Evolutionary conservation across 805 yeast genomes (phyloP).

Genomic region (Debaryomyces hansenii): DNA sequence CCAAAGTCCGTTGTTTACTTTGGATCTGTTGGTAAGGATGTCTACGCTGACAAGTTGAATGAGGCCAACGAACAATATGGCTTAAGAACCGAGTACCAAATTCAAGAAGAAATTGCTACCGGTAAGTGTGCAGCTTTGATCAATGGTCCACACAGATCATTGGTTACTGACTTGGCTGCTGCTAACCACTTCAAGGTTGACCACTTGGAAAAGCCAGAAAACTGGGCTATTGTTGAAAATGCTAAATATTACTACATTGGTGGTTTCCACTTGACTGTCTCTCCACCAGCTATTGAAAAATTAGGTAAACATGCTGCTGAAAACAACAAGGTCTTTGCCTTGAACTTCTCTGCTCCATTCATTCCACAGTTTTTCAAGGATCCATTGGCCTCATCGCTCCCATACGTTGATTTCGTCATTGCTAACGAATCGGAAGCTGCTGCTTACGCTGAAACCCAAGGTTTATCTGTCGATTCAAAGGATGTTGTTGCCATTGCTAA

Average conservation of each 20-base stretch:
- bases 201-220: conserved; percentile 84
- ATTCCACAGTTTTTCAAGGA: conserved; percentile 94
- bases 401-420: conserved; percentile 87
- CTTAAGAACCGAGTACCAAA: conserved; percentile 80
- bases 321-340: conserved; percentile 69
- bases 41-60: conserved; percentile 74
- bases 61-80: conserved; percentile 90
- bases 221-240: conserved; percentile 81
- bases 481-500: conserved; percentile 80
- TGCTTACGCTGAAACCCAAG: conserved; percentile 87
- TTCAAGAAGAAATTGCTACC: conserved; percentile 74
- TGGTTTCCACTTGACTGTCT: conserved; percentile 98
- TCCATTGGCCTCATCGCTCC: conserved; percentile 73
- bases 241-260: conserved; percentile 90
- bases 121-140: conserved; percentile 98
- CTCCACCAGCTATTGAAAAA: conserved; percentile 88
- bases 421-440: conserved; percentile 98
- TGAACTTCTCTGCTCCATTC: conserved; percentile 96
- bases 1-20: conserved; percentile 81
- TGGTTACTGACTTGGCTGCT: conserved; percentile 95
- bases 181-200: conserved; percentile 94
- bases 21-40: conserved; percentile 95
- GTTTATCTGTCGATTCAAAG: conserved; percentile 44
- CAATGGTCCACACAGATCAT: conserved; percentile 83
- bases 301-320: conserved; percentile 92